Conservation (phyloP, 371 early-diverging fungal genomes). For the Globomyces sp. region DNA sequence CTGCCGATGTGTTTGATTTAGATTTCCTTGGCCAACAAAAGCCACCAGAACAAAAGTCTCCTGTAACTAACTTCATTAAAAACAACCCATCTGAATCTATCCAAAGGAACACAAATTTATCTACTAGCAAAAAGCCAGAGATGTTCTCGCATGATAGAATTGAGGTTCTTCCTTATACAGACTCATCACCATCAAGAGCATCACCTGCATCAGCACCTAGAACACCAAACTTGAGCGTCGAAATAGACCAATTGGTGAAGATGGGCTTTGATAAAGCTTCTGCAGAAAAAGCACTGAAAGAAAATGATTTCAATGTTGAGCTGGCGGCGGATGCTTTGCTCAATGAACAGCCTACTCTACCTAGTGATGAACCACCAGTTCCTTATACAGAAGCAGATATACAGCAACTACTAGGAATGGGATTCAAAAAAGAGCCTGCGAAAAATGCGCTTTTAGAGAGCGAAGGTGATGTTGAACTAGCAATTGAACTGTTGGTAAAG, state of each 20-base stretch:
- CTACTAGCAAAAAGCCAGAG: no score
- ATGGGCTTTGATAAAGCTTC: slow-evolving; percentile 64
- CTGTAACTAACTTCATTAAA: no score
- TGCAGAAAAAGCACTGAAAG: slow-evolving; percentile 64
- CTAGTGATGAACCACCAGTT: slow-evolving; percentile 3
- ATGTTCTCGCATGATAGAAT: no score
- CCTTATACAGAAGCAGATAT: slow-evolving; percentile 18
- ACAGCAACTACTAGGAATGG: background rate
- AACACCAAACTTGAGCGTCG: background rate
- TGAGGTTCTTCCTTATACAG: no score
- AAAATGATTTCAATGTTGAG: slow-evolving; percentile 60
- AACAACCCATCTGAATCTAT: no score
- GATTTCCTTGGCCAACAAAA: background rate
- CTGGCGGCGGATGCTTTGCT: slow-evolving; percentile 51
- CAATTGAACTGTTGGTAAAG: slow-evolving; percentile 3
- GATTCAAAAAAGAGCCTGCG: background rate
- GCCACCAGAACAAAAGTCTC: no score
- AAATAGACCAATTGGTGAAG: background rate
- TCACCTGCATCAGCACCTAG: slow-evolving; percentile 16
- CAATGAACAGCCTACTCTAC: background rate
- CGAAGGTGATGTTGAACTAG: slow-evolving; percentile 11
- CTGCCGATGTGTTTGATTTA: slow-evolving; percentile 14
- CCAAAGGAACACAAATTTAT: no score
- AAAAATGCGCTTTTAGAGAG: background rate
- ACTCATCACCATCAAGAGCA: no score